A percentile compares a stretch with the other conserved stretches of the same genome.
Evolutionary conservation across 2,329 filamentous ascomycete genomes (phyloP).

Genomic region (Leptographium wingfieldii): DNA sequence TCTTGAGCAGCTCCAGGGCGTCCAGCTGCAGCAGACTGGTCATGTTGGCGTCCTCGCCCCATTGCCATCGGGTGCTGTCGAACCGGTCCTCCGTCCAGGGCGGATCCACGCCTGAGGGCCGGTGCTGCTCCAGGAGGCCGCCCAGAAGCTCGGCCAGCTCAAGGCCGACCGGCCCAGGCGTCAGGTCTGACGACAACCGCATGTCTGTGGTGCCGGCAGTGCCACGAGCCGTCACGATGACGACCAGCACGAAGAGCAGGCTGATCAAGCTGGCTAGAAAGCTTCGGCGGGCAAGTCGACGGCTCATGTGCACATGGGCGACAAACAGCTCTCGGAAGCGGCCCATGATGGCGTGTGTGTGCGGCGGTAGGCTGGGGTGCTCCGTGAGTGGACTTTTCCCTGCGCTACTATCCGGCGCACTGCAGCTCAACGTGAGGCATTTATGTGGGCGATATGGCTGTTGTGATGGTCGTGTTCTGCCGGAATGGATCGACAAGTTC

Average conservation of each 20-base stretch:
- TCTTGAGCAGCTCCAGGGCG: slow-evolving; percentile 1
- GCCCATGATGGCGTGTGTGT: background rate
- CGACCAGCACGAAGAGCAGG: background rate
- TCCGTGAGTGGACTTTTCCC: no score
- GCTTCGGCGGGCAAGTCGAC: background rate
- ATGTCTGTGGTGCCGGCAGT: background rate
- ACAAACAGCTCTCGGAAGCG: background rate
- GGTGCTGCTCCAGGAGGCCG: background rate
- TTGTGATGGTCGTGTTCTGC: no score
- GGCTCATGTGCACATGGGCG: background rate
- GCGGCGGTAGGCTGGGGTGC: no score
- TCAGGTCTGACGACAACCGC: no score
- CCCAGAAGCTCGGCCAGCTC: background rate
- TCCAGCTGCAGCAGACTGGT: slow-evolving; percentile 1
- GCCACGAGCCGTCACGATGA: background rate
- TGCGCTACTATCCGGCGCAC: no score
- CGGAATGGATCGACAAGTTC: no score
- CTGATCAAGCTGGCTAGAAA: background rate
- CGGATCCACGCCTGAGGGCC: background rate
- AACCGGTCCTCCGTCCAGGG: slow-evolving; percentile 2
- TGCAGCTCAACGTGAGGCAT: no score
- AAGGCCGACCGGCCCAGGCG: no score
- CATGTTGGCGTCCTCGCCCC: slow-evolving; percentile 3
- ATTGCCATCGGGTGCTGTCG: slow-evolving; percentile 4
- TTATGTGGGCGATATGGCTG: no score